Conservation (phyloP, 768 basidiomycete genomes). For the Mycena crocata region DNA sequence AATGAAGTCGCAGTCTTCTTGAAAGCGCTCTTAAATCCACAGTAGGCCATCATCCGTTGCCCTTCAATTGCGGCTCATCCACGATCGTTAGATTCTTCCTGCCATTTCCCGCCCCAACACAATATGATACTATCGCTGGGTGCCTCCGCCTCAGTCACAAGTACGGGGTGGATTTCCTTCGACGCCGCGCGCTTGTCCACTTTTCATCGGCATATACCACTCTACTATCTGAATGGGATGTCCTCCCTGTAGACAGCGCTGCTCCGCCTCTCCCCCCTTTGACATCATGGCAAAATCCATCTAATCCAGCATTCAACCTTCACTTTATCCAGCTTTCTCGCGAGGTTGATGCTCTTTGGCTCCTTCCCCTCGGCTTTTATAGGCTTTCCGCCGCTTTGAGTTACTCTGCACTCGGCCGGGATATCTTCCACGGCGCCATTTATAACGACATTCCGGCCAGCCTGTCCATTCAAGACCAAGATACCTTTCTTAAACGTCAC, state of each 20-base stretch:
- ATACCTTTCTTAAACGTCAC: no score
- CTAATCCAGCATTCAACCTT: background rate
- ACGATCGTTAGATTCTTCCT: constrained; percentile 4
- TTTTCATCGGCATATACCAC: background rate
- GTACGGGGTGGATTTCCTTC: no score
- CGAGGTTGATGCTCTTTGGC: constrained; percentile 20
- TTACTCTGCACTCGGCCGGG: background rate
- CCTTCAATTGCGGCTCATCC: background rate
- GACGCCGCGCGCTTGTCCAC: constrained; percentile 6
- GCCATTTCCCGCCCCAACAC: background rate
- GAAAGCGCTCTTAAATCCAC: constrained; percentile 14
- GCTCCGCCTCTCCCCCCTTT: background rate
- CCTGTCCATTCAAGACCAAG: constrained; percentile 1
- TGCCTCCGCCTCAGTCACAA: constrained; percentile 13
- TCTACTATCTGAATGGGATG: background rate
- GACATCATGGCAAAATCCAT: background rate
- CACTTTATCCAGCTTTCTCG: constrained; percentile 13
- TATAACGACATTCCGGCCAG: background rate
- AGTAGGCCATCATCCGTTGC: background rate
- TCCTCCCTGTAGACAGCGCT: background rate
- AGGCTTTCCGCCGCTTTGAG: background rate
- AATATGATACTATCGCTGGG: background rate
- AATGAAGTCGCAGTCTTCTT: constrained; percentile 16
- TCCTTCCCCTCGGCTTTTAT: constrained; percentile 12
- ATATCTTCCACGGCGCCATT: background rate